A percentile compares a stretch with the other conserved stretches of the same genome.
Evolutionary conservation across 352 stramenopile species (phyloP).

Genomic region (Pythium aristosporum): DNA sequence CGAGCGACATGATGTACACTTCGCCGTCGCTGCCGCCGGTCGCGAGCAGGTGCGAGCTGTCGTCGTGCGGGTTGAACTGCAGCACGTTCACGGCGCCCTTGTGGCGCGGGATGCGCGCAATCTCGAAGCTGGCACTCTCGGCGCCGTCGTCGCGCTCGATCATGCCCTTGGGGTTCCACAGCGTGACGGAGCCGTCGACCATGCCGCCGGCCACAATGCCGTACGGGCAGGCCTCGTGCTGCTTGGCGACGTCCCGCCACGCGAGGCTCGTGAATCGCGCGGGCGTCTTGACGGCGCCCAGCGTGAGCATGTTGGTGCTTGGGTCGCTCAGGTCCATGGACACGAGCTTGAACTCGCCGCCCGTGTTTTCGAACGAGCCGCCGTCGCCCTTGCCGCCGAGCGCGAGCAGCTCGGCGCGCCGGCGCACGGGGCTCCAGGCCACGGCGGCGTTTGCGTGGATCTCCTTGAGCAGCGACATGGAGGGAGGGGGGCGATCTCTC

Average conservation of each 20-base stretch:
- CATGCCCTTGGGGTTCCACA: slow-evolving; percentile 94
- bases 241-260: slow-evolving; percentile 88
- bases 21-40: slow-evolving; percentile 93
- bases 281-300: slow-evolving; percentile 89
- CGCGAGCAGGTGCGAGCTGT: slow-evolving; percentile 91
- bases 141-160: slow-evolving; percentile 47
- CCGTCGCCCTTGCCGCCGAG: slow-evolving; percentile 94
- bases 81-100: slow-evolving; percentile 92
- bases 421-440: slow-evolving; percentile 86
- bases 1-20: slow-evolving; percentile 95
- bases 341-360: slow-evolving; percentile 96
- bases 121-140: slow-evolving; percentile 49
- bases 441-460: slow-evolving; percentile 87
- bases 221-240: slow-evolving; percentile 75
- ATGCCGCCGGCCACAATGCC: slow-evolving; percentile 97
- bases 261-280: slow-evolving; percentile 93
- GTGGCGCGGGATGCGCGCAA: slow-evolving; percentile 80
- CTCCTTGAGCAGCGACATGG: slow-evolving; percentile 90
- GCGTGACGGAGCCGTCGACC: slow-evolving; percentile 94
- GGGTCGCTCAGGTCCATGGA: slow-evolving; percentile 89
- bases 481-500: neutral
- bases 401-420: slow-evolving; percentile 75
- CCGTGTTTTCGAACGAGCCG: slow-evolving; percentile 97
- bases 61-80: slow-evolving; percentile 95
- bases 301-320: slow-evolving; percentile 61